Evolutionary conservation across 345 rosid species (phyloP), one percentile per base, ranked within the genome.

Genomic region (Citrus mangshanensis): DNA sequence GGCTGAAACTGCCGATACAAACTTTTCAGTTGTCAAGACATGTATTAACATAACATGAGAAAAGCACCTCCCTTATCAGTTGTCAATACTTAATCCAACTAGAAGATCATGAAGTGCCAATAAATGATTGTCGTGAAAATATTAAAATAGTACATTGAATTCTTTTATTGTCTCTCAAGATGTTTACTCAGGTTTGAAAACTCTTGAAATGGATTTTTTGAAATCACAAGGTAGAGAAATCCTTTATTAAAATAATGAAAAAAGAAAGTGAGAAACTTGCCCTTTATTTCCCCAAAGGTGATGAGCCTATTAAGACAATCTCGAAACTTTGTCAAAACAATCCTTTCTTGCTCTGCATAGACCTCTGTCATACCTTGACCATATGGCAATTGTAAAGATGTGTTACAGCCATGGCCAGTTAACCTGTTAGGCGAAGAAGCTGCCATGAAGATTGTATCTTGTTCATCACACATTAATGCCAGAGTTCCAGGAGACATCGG

Each of bases 401-500:
- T 70, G 82, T 85, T 78, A 74, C 89, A 84, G 82, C 89, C 88
- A 70, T 77, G 79, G 75, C 84, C 89, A 55, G 82, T 81, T 75
- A 88, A 80, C 60, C 93, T 89, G 81, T 81, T 86, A 66, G 93
- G 87, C 65, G 97, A 89, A 85, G 98, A 55, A 77, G 91, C 86
- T 63, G 89, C 85, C 90, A 89, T 88, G 74, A 93, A 91, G 84
- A 96, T 88, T 9, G 97, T 83, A 77, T 94, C 99, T 78, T 94
- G 89, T 80, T 97, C 99, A 84, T 97, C 97, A 77, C 99, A 97
- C 99, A 97, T 97, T 84, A 97, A 87, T 74, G 94, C 99, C 89
- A 97, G 84, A 61, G 99, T 97, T 83, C 95, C 98, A 62, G 99
- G 99, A 78, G 98, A 97, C 89, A 97, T 87, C 18, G 99, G 98